Evolutionary conservation across 192 early-diverging fungal genomes (phyloP), one percentile per base, ranked within the genome.

Genomic region (Kappamyces sp.): DNA sequence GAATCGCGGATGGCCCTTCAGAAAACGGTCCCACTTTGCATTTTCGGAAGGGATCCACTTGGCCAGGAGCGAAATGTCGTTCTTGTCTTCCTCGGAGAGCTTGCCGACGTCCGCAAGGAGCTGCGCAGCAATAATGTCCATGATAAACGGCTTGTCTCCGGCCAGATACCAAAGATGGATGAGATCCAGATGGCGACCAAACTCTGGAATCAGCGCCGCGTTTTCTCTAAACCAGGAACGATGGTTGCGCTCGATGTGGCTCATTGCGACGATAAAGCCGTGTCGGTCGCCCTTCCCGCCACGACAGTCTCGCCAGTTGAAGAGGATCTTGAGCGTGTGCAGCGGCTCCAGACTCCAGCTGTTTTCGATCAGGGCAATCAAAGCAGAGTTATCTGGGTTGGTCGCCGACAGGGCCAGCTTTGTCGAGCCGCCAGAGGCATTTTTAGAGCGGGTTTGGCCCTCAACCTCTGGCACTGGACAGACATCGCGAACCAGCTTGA

Each of bases 231-330:
- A 41, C 49, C 49, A 50, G 7, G 6, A 7, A 8, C 7, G 49
- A 22, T 33, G 22, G 8, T 50, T 33, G 6, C 15, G 49, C 6
- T 6, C 6, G 14, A 50, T 15, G 8, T 8, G 11, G 8, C n/a
- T 7, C 42, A 43, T 43, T 7, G 42, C 42, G 42, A 43, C n/a
- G 42, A 43, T 43, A 43, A 43, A 43, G 42, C 42, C 42, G 42
- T 43, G 42, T 50, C 49, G 49, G 29, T 50, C 49, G 6, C 7
- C 49, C 37, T 50, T 50, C 7, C 49, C 49, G 14, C 49, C 49
- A 50, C 49, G 49, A 50, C 49, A 50, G 49, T 50, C 49, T 8
- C 49, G 49, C 22, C 49, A 50, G 37, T 50, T 33, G 37, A 41
- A 22, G 49, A 50, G 29, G 37, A 50, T 50, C 37, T 50, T 50